phyloP scores from a whole-genome alignment of 2,329 filamentous ascomycete genomes.

The Juglanconis sp. region DNA sequence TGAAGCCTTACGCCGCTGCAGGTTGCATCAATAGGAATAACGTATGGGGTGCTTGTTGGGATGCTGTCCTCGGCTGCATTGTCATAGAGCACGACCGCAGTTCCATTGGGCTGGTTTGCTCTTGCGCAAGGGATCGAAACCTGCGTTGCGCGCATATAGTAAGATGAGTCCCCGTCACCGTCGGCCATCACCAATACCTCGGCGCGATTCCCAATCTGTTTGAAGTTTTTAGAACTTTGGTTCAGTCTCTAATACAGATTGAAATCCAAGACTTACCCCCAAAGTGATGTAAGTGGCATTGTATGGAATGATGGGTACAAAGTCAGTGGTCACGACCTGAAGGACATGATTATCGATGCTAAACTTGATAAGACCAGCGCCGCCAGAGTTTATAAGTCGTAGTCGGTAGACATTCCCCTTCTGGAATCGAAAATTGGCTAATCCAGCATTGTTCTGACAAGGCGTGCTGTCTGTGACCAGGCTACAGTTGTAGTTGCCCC shows the following conservation, averaged over 20 bases:
- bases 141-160: constrained; percentile 3
- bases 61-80: too few relatives aligned
- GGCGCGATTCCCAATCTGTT: not conserved
- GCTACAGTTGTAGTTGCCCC: not conserved
- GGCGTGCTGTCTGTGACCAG: not conserved
- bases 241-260: too few relatives aligned
- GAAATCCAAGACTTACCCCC: not conserved
- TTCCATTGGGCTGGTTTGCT: not conserved
- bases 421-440: not conserved
- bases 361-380: not conserved
- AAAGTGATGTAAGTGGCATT: not conserved
- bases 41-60: too few relatives aligned
- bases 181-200: not conserved
- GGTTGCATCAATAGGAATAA: too few relatives aligned
- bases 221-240: too few relatives aligned
- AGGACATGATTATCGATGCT: not conserved
- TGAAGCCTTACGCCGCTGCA: too few relatives aligned
- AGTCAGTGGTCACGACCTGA: constrained; percentile 1
- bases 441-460: not conserved
- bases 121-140: not conserved
- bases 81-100: too few relatives aligned
- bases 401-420: not conserved
- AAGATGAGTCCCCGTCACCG: not conserved
- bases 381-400: not conserved
- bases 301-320: not conserved